Conservation (phyloP, 352 stramenopile species). For the Phytophthora constricta region DNA sequence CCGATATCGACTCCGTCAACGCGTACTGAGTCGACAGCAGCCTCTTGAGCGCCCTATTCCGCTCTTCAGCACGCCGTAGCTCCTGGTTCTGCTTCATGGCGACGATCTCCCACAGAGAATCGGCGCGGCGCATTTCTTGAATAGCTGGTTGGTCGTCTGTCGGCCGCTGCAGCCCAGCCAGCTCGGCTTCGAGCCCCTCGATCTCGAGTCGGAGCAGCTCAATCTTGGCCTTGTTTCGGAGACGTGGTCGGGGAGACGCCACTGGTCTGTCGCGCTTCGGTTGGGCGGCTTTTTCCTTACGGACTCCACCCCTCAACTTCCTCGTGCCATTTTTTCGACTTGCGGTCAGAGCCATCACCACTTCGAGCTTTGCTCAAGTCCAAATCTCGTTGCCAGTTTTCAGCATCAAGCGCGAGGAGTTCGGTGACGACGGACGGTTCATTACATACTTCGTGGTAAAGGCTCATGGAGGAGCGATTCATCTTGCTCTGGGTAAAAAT, state of each 20-base stretch:
- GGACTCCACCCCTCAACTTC: background rate
- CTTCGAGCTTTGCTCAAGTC: no score
- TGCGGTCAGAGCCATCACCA: no score
- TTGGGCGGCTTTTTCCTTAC: background rate
- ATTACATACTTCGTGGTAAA: slow-evolving; percentile 17
- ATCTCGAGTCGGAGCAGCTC: slow-evolving; percentile 24
- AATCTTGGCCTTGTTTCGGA: slow-evolving; percentile 38
- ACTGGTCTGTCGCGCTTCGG: slow-evolving; percentile 13
- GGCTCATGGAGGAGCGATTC: slow-evolving; percentile 3
- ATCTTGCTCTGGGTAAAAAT: slow-evolving; percentile 1
- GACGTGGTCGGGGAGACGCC: slow-evolving; percentile 12
- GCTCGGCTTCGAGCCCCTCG: slow-evolving; percentile 15
- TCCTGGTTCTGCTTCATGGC: slow-evolving; percentile 27
- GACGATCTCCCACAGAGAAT: slow-evolving; percentile 23
- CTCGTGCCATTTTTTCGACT: no score
- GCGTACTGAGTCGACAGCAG: slow-evolving; percentile 20
- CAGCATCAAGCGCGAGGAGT: slow-evolving; percentile 12
- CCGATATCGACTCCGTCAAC: slow-evolving; percentile 15
- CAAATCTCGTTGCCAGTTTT: background rate
- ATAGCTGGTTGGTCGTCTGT: background rate
- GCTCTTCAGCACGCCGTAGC: slow-evolving; percentile 17
- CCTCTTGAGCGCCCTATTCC: slow-evolving; percentile 33
- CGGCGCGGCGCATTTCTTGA: background rate
- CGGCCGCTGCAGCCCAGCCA: slow-evolving; percentile 4
- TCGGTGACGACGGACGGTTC: slow-evolving; percentile 12